A percentile compares a stretch with the other conserved stretches of the same genome.
phyloP scores from a whole-genome alignment of 345 rosid genomes.

The Populus deltoides region DNA sequence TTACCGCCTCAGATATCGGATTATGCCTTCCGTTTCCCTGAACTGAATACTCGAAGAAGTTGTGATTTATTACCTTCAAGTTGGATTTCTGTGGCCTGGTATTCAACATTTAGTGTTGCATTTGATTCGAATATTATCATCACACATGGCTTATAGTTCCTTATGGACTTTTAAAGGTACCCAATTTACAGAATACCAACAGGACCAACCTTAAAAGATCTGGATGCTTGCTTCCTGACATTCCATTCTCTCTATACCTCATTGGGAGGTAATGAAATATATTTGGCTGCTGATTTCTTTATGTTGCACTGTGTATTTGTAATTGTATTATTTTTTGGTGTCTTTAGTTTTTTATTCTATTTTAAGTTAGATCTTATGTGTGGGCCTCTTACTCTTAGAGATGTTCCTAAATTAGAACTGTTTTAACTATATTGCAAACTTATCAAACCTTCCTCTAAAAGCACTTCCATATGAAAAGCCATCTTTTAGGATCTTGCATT shows the following conservation, averaged over 20 bases:
- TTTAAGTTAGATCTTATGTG: neutral
- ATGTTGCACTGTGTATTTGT: neutral
- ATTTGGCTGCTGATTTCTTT: neutral
- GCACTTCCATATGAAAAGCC: neutral
- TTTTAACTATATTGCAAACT: neutral
- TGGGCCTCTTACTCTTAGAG: neutral
- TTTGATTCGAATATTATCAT: neutral
- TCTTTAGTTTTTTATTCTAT: neutral
- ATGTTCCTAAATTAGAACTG: too few relatives aligned
- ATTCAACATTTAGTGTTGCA: neutral
- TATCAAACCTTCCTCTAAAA: neutral
- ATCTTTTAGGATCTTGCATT: neutral
- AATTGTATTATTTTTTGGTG: neutral
- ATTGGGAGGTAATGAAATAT: constrained; percentile 20
- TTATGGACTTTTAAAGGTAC: constrained; percentile 25
- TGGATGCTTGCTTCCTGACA: constrained; percentile 34
- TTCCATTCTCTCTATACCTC: constrained; percentile 26
- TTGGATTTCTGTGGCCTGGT: constrained; percentile 38
- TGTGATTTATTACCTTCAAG: constrained; percentile 25
- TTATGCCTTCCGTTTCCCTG: constrained; percentile 23
- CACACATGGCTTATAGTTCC: constrained; percentile 3
- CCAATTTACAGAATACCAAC: constrained; percentile 34
- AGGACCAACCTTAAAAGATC: constrained; percentile 29
- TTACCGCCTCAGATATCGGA: constrained; percentile 13
- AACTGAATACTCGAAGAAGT: constrained; percentile 24